Evolutionary conservation across 257 asterid species (phyloP).

Genomic region (Mentha longifolia): DNA sequence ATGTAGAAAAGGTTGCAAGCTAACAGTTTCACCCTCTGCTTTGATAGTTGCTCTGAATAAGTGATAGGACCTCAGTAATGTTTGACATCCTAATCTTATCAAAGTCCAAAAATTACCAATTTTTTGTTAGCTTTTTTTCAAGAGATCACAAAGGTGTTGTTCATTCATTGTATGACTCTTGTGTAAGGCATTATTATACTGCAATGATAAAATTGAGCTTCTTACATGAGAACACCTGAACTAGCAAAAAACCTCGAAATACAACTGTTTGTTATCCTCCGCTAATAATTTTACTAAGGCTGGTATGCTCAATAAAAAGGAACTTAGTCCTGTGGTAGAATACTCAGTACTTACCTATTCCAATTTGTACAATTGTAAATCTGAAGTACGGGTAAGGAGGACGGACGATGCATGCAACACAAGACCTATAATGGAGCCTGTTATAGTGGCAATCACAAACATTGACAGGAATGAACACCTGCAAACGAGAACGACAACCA

Average conservation of each 20-base stretch:
- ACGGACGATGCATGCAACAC: slow-evolving; percentile 65
- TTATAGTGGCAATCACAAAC: slow-evolving; percentile 73
- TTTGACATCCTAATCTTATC: background rate
- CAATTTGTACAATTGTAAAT: slow-evolving; percentile 87
- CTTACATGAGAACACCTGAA: background rate
- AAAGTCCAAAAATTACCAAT: background rate
- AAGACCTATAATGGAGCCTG: slow-evolving; percentile 90
- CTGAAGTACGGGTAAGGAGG: slow-evolving; percentile 95
- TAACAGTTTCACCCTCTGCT: background rate
- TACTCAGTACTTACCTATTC: slow-evolving; percentile 62
- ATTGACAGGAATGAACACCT: slow-evolving; percentile 99
- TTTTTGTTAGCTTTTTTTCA: background rate
- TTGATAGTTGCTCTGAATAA: background rate
- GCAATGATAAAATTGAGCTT: background rate
- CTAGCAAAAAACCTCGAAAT: background rate
- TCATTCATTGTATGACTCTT: background rate
- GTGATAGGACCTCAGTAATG: background rate
- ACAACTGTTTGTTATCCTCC: background rate
- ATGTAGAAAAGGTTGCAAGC: background rate
- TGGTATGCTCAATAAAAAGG: slow-evolving; percentile 12
- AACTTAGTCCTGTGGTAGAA: background rate
- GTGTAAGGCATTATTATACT: background rate
- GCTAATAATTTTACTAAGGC: slow-evolving; percentile 1
- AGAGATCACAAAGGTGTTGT: background rate
- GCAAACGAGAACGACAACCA: slow-evolving; percentile 37